These are phyloP conservation scores for Umbilicus rupestris DNA, from an alignment of 164 flowering plant species.

Conservation along the genomic window DNA sequence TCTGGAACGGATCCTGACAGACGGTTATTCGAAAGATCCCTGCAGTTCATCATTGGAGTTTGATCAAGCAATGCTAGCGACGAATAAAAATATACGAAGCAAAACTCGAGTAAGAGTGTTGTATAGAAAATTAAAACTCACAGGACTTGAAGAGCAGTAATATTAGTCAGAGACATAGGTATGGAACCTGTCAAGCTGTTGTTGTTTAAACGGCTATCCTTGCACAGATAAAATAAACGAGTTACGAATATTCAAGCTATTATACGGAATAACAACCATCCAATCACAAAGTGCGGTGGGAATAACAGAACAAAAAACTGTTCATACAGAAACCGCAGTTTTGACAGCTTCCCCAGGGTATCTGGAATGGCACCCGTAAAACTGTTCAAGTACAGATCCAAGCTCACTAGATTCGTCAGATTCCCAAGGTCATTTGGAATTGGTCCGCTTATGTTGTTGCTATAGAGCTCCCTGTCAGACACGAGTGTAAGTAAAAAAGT, in stretches of 20 bases:
- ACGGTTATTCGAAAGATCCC: slow-evolving; percentile 62
- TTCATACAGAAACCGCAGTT: slow-evolving; percentile 79
- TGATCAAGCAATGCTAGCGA: background rate
- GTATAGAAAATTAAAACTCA: slow-evolving; percentile 24
- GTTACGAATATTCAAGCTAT: background rate
- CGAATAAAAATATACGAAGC: background rate
- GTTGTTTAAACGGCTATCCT: slow-evolving; percentile 55
- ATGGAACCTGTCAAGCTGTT: slow-evolving; percentile 47
- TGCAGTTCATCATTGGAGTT: slow-evolving; percentile 15
- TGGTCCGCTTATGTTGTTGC: slow-evolving; percentile 73
- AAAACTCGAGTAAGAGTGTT: background rate
- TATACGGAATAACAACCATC: background rate
- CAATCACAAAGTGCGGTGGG: background rate
- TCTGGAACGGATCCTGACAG: slow-evolving; percentile 51
- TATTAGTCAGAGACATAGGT: slow-evolving; percentile 46
- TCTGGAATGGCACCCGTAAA: slow-evolving; percentile 77
- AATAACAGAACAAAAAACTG: background rate
- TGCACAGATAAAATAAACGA: slow-evolving; percentile 15
- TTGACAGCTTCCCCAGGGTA: slow-evolving; percentile 66
- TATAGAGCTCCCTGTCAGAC: slow-evolving; percentile 74
- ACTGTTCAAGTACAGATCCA: slow-evolving; percentile 88
- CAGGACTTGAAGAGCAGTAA: slow-evolving; percentile 45
- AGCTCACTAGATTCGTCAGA: slow-evolving; percentile 84
- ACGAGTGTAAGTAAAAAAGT: background rate
- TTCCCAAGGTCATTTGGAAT: slow-evolving; percentile 86